A percentile compares a stretch with the other conserved stretches of the same genome.
These are phyloP conservation scores for Suillus plorans DNA, from an alignment of 768 basidiomycete species.

Conservation along the genomic window DNA sequence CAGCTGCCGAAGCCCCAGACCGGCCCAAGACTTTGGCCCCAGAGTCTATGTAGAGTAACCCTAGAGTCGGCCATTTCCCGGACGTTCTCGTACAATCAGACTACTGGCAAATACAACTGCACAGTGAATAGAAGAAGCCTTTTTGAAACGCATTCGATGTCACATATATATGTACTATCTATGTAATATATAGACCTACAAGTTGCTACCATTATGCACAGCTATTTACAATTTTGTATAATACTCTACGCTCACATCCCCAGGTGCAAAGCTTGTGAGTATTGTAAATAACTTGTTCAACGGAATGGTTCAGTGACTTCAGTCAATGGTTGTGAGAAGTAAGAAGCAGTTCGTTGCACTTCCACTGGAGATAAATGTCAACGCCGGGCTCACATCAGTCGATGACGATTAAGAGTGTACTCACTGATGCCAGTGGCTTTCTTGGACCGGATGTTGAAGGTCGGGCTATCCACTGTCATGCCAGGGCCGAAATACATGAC, in stretches of 20 bases:
- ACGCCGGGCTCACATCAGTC: neutral
- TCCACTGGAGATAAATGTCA: neutral
- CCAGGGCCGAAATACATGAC: neutral
- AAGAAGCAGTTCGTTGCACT: constrained; percentile 18
- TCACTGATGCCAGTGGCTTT: neutral
- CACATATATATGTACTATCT: no score
- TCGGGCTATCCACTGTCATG: neutral
- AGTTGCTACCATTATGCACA: no score
- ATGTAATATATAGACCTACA: no score
- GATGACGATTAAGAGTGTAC: neutral
- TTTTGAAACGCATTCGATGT: no score
- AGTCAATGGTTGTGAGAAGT: constrained; percentile 45
- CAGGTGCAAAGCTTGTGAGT: neutral
- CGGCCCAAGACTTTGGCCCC: no score
- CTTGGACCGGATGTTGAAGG: neutral
- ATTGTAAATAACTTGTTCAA: neutral
- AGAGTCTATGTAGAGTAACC: no score
- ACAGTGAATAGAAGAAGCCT: no score
- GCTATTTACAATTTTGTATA: no score
- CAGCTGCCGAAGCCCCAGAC: no score
- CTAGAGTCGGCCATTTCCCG: no score
- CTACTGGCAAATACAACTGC: no score
- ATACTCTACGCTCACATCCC: neutral
- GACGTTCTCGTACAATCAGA: no score
- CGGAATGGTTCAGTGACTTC: neutral